Evolutionary conservation across 257 asterid species (phyloP).

Genomic region (Cordia subcordata): DNA sequence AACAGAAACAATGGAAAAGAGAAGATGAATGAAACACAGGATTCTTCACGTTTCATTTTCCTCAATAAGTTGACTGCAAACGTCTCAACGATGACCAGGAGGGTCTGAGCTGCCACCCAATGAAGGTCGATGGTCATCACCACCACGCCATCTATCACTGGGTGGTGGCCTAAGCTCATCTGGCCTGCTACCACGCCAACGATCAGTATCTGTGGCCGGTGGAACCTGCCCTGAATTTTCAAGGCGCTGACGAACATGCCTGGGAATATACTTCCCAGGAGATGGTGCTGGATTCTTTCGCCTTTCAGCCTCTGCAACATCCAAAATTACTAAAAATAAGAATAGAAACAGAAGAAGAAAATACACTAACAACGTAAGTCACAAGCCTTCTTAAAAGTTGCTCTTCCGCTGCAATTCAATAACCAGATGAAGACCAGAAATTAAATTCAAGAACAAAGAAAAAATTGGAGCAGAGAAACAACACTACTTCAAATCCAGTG

Average conservation of each 20-base stretch:
- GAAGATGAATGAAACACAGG: too few relatives aligned
- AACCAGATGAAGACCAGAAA: too few relatives aligned
- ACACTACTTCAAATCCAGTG: too few relatives aligned
- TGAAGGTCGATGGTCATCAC: background rate
- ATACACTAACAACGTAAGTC: background rate
- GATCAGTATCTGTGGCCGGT: conserved; percentile 13
- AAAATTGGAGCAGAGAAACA: too few relatives aligned
- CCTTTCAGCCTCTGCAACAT: conserved; percentile 28
- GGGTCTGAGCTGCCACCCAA: background rate
- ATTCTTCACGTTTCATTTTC: too few relatives aligned
- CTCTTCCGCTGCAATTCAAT: too few relatives aligned
- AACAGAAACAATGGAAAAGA: too few relatives aligned
- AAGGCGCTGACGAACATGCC: background rate
- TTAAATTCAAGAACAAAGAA: too few relatives aligned
- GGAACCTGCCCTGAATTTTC: conserved; percentile 7
- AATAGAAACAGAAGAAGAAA: background rate
- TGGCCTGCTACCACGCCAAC: conserved; percentile 10
- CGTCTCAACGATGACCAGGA: background rate
- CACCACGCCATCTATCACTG: conserved; percentile 4
- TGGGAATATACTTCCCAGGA: conserved; percentile 21
- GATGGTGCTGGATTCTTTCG: conserved; percentile 19
- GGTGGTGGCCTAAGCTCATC: background rate
- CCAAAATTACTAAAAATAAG: conserved; percentile 1
- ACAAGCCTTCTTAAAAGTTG: too few relatives aligned
- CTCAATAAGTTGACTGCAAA: too few relatives aligned